phyloP scores from a whole-genome alignment of 2,329 filamentous ascomycete species.

The Aspergillus versicolor region DNA sequence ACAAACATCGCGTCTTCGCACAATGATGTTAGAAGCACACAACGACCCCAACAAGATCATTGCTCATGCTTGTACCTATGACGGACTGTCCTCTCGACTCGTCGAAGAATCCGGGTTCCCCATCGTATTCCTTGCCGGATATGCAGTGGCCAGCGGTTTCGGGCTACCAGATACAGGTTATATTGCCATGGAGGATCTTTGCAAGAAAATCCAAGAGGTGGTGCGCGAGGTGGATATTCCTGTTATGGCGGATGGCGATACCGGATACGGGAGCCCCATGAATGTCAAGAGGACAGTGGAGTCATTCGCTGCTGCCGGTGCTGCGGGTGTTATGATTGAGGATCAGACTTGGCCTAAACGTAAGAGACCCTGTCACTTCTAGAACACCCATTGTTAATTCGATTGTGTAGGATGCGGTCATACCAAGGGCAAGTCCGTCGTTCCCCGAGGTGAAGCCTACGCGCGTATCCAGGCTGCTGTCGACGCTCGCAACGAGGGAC shows the following conservation, averaged over 20 bases:
- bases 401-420: conserved; percentile 42
- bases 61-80: conserved; percentile 46
- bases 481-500: conserved; percentile 47
- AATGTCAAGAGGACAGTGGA: conserved; percentile 50
- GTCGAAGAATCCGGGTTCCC: conserved; percentile 50
- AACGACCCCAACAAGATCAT: conserved; percentile 45
- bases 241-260: conserved; percentile 49
- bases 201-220: conserved; percentile 46
- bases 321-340: conserved; percentile 45
- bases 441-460: conserved; percentile 47
- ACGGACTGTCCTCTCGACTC: conserved; percentile 46
- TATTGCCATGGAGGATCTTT: conserved; percentile 50
- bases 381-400: not conserved
- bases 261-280: conserved; percentile 50
- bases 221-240: conserved; percentile 40
- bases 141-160: conserved; percentile 41
- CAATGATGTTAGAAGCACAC: conserved; percentile 36
- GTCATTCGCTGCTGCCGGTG: conserved; percentile 43
- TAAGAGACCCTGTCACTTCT: conserved; percentile 20
- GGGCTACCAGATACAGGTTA: conserved; percentile 51
- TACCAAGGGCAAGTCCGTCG: conserved; percentile 49
- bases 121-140: conserved; percentile 47
- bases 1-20: conserved; percentile 36
- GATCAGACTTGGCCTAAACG: conserved; percentile 53
- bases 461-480: conserved; percentile 48